These are phyloP conservation scores for Chimonanthus praecox DNA, from an alignment of 164 flowering plant genomes.

Conservation along the genomic window DNA sequence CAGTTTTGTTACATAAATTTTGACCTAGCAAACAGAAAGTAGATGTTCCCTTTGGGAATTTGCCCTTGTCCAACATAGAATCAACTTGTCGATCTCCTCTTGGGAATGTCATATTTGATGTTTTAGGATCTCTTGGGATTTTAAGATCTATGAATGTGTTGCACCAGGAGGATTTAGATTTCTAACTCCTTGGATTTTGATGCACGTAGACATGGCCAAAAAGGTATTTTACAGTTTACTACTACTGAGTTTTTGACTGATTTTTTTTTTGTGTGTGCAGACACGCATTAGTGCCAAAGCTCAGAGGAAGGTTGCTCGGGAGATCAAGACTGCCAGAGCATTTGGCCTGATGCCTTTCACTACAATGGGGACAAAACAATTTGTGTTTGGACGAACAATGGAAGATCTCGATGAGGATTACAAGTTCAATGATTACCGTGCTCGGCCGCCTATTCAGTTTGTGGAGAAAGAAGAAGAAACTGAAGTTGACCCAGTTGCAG, in stretches of 20 bases:
- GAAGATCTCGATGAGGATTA: slow-evolving; percentile 44
- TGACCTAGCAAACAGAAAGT: no score
- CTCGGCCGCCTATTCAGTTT: neutral
- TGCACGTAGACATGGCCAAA: no score
- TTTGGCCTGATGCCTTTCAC: slow-evolving; percentile 95
- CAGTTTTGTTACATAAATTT: no score
- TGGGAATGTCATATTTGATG: no score
- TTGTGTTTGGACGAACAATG: slow-evolving; percentile 58
- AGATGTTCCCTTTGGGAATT: no score
- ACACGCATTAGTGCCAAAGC: slow-evolving; percentile 90
- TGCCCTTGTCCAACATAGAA: no score
- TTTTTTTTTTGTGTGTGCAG: slow-evolving; percentile 25
- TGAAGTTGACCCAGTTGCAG: neutral
- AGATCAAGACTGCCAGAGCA: slow-evolving; percentile 90
- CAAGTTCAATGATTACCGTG: slow-evolving; percentile 14
- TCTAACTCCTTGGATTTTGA: no score
- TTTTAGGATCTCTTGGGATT: no score
- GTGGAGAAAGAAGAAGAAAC: neutral
- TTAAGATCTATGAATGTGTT: no score
- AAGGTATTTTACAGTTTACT: no score
- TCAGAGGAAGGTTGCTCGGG: slow-evolving; percentile 88
- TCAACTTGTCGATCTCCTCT: no score
- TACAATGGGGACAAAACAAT: slow-evolving; percentile 81
- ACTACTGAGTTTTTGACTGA: neutral
- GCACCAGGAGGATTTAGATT: no score